Conservation (phyloP, 306 rosid genomes). For the Cyamopsis tetragonoloba region DNA sequence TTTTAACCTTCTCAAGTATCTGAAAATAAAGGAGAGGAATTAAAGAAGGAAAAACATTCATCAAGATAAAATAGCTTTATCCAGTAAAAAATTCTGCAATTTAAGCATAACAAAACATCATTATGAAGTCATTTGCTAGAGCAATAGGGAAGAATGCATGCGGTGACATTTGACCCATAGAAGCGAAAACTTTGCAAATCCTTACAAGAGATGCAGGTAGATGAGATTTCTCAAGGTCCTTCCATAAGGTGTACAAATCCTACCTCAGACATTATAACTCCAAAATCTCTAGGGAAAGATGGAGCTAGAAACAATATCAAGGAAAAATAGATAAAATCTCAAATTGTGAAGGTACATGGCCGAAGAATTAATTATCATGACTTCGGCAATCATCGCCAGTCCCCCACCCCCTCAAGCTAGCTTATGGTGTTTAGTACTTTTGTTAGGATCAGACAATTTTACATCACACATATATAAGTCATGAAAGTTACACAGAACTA, state of each 20-base stretch:
- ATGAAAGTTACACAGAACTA: neutral
- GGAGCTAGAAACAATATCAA: no score
- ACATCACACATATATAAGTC: no score
- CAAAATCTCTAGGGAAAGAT: conserved; percentile 4
- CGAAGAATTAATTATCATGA: neutral
- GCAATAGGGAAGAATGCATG: neutral
- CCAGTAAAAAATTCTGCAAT: neutral
- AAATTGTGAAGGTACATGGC: neutral
- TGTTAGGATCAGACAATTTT: no score
- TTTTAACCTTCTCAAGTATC: conserved; percentile 93
- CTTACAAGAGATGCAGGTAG: neutral
- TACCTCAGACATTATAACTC: conserved; percentile 13
- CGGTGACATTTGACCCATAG: neutral
- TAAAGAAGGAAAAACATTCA: conserved; percentile 14
- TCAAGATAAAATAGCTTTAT: conserved; percentile 7
- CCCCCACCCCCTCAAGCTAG: neutral
- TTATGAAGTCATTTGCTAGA: neutral
- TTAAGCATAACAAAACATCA: neutral
- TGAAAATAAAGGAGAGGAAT: conserved; percentile 30
- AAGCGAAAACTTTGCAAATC: neutral
- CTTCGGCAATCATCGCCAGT: neutral
- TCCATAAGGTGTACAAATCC: conserved; percentile 8
- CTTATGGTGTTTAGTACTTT: no score
- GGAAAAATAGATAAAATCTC: no score
- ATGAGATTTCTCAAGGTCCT: conserved; percentile 15